Percentiles rank a stretch among this genome's conserved stretches.
Evolutionary conservation across 1,284 basidiomycete genomes (phyloP).

Genomic region (Sanghuangporus weigelae): DNA sequence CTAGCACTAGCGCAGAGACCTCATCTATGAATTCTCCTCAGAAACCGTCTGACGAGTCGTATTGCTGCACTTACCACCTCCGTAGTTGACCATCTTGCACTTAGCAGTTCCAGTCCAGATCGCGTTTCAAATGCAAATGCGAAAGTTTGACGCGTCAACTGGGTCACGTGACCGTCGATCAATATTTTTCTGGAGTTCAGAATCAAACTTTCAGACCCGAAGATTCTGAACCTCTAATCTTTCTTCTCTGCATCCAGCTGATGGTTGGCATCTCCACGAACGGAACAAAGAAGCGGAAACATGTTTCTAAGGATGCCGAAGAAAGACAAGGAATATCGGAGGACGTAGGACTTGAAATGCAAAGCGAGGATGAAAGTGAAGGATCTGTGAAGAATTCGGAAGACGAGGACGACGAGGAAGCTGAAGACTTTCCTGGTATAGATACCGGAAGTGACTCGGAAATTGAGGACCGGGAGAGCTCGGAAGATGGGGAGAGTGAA

Average conservation of each 20-base stretch:
- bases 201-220: background rate
- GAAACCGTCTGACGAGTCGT: background rate
- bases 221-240: background rate
- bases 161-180: background rate
- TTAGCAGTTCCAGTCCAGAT: background rate
- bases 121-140: background rate
- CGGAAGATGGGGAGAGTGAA: constrained; percentile 29
- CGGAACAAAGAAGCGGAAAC: background rate
- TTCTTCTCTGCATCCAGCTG: background rate
- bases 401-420: constrained; percentile 34
- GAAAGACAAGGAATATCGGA: constrained; percentile 32
- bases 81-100: constrained; percentile 39
- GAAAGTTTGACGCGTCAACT: background rate
- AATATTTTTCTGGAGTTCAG: background rate
- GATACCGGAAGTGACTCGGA: constrained; percentile 46
- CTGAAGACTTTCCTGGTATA: constrained; percentile 55
- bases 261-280: background rate
- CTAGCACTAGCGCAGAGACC: constrained; percentile 93
- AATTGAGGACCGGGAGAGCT: constrained; percentile 35
- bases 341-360: constrained; percentile 55
- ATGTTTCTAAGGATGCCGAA: constrained; percentile 13
- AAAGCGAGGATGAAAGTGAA: constrained; percentile 60
- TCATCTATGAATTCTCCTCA: constrained; percentile 52
- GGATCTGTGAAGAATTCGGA: constrained; percentile 36
- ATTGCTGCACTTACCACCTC: constrained; percentile 48